Evolutionary conservation across 345 rosid genomes (phyloP), one percentile per base, ranked within the genome.

Genomic region (Angophora floribunda): DNA sequence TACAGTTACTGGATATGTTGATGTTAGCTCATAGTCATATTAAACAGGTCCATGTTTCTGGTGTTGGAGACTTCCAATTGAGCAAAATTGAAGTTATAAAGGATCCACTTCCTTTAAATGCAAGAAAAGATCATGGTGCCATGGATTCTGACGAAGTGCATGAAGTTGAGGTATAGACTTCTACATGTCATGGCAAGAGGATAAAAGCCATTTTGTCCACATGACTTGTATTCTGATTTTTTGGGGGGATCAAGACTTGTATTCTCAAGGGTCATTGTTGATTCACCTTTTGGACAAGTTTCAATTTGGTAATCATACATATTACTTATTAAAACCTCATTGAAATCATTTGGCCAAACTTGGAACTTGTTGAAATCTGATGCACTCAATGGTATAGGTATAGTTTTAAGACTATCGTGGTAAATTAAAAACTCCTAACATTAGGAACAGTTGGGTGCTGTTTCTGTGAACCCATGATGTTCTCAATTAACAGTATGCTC

Each of bases 51-150:
- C 99, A 97, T 84, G 93, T 97, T 86, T 93, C 99, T 90, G 98
- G 98, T 87, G 94, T 93, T 30, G 99, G 99, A 61, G 98, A 97
- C 91, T 97, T 96, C 88, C 99, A 96, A 89, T 90, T 96, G 91
- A 88, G 92, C 86, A 96, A 95, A 92, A 92, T 97, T 91, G 98
- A 97, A 90, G 88, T 95, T 88, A 87, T 97, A 79, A 96, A 94
- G 89, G 99, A 97, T 90, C 98, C 96, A 52, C 90, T 88, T 91
- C 99, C 98, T 88, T 57, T 96, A 89, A 94, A 91, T 88, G 91
- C 92, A 51, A 95, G 96, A 90, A 97, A 95, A 92, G 93, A 92
- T 47, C 87, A 63, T 59, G 93, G 93, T 87, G 92, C 94, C 86
- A 97, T 97, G 99, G 97, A 96, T 67, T 91, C 93, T 51, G 99